A percentile compares a stretch with the other conserved stretches of the same genome.
Evolutionary conservation across 106 monocot species (phyloP).

Genomic region (Dendrobium officinale): DNA sequence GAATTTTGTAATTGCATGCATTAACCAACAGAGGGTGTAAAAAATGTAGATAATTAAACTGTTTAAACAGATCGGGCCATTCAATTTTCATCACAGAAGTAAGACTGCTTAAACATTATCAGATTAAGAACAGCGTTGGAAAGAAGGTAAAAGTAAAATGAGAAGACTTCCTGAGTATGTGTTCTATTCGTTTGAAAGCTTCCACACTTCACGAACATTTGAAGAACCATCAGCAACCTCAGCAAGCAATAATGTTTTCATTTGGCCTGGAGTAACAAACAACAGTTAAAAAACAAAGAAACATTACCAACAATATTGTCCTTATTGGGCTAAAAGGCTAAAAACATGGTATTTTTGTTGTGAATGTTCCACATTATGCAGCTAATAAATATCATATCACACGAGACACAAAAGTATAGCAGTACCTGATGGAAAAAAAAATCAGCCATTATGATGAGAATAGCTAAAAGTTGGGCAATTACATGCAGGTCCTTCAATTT

Average conservation of each 20-base stretch:
- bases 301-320: not conserved
- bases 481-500: not conserved
- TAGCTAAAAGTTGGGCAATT: not conserved
- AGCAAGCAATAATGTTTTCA: conserved; percentile 47
- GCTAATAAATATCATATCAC: not conserved
- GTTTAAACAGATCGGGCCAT: no score
- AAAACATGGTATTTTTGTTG: no score
- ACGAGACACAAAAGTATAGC: not conserved
- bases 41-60: no score
- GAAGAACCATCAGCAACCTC: conserved; percentile 96
- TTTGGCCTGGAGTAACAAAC: conserved; percentile 31
- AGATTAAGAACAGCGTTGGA: no score
- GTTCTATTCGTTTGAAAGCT: conserved; percentile 43
- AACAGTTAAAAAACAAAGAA: not conserved
- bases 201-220: conserved; percentile 95
- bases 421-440: not conserved
- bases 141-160: no score
- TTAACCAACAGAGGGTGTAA: no score
- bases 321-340: not conserved
- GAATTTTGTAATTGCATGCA: no score
- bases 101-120: no score
- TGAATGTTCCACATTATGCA: not conserved
- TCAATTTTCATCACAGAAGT: no score
- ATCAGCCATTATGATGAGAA: not conserved
- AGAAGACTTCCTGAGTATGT: no score